Evolutionary conservation across 352 stramenopile species (phyloP), one percentile per base, ranked within the genome.

Genomic region (Globisporangium alternatum): DNA sequence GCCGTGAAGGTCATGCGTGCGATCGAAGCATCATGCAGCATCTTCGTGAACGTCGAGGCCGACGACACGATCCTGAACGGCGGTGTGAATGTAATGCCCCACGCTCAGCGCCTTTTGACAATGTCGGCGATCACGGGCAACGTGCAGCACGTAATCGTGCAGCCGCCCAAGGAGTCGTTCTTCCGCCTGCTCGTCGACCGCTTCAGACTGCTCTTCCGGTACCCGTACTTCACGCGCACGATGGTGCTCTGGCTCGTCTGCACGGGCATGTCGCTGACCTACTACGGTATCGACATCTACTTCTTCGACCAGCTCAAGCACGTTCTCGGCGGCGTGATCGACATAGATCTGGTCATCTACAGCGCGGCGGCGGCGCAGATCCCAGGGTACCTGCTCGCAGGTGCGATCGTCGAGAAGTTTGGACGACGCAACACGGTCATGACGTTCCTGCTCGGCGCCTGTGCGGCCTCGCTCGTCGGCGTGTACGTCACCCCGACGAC

Each of bases 221-320:
- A 59, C 25, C 61, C 51, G n/a, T 72, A 72, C 54, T 60, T 68
- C 62, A 28, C 45, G 37, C 66, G 66, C 44, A 68, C 66, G 33
- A 49, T 69, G 30, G 57, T 72, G 66, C 66, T 72, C 51, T 69
- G 62, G 62, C 15, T 65, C 35, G 55, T 72, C 5, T 72, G 66
- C 61, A 54, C 62, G 25, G 66, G 66, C 52, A 67, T 72, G 28
- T 57, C 62, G 43, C 67, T 72, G 21, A 65, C 62, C 5, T 72
- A 72, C 48, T 72, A 68, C n/a, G 60, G 58, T 30, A 37, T 72
- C 35, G 67, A 69, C 54, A 60, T 63, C n/a, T 72, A 65, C 53
- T 64, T 69, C 30, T 62, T 65, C 44, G 39, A 56, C 41, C 55
- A 52, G 15, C 41, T 61, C 33, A 51, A 28, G 22, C 22, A 48